Conservation (phyloP, 768 basidiomycete species). For the Panellus pusillus region DNA sequence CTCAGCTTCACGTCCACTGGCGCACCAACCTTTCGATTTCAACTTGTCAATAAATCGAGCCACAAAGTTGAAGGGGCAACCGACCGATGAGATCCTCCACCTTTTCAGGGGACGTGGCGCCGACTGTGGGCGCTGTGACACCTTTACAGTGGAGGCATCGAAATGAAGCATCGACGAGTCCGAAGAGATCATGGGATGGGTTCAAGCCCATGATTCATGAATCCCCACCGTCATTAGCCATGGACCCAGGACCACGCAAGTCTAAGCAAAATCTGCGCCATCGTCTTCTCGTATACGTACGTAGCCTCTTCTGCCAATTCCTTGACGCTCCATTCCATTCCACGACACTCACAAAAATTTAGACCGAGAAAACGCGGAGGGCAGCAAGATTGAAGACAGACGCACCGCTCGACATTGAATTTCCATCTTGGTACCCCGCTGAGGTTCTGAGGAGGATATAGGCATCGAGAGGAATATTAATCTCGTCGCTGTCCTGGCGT, state of each 20-base stretch:
- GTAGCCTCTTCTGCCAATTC: conserved; percentile 21
- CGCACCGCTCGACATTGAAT: neutral
- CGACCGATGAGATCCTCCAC: conserved; percentile 1
- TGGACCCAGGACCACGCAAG: conserved; percentile 42
- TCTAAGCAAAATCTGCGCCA: conserved; percentile 43
- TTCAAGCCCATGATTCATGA: no score
- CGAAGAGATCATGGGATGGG: no score
- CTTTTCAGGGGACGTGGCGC: neutral
- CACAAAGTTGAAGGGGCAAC: neutral
- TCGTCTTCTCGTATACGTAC: conserved; percentile 36
- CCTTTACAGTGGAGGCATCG: neutral
- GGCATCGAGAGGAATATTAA: neutral
- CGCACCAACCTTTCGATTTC: neutral
- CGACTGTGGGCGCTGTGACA: conserved; percentile 1
- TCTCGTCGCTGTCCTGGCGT: neutral
- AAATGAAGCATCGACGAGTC: no score
- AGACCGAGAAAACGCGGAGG: neutral
- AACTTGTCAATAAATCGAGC: no score
- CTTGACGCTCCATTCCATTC: neutral
- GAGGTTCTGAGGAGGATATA: conserved; percentile 1
- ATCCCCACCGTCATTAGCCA: conserved; percentile 30
- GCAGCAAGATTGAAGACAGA: no score
- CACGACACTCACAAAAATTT: neutral
- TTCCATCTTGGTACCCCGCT: neutral
- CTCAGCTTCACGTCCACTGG: conserved; percentile 2